Conservation (phyloP, 306 rosid species). For the Begonia peltatifolia region DNA sequence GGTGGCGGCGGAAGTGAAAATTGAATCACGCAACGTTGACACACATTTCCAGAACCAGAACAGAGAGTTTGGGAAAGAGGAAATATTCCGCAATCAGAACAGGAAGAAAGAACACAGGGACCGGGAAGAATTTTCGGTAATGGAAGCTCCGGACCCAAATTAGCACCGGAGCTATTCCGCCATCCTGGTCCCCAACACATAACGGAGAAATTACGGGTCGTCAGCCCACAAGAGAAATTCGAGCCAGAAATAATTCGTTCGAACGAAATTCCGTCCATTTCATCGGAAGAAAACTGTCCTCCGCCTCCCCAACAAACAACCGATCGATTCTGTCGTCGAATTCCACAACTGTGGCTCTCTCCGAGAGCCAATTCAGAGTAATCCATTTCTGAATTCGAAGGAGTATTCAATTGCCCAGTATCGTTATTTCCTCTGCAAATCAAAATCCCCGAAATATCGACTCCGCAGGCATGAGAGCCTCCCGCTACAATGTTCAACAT, state of each 20-base stretch:
- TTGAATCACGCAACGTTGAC: constrained; percentile 25
- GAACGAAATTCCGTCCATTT: constrained; percentile 20
- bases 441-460: constrained; percentile 40
- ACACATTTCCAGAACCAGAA: constrained; percentile 31
- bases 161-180: constrained; percentile 17
- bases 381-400: constrained; percentile 24
- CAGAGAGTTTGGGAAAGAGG: constrained; percentile 43
- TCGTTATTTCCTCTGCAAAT: constrained; percentile 43
- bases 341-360: constrained; percentile 51
- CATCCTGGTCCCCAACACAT: constrained; percentile 88
- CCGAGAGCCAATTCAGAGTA: constrained; percentile 45
- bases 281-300: constrained; percentile 21
- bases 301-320: constrained; percentile 73
- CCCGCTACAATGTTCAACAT: constrained; percentile 54
- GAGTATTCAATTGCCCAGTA: constrained; percentile 41
- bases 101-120: constrained; percentile 54
- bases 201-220: constrained; percentile 25
- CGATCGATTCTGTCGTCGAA: constrained; percentile 25
- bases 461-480: constrained; percentile 56
- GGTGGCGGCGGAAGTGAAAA: constrained; percentile 1
- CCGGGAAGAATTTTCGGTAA: constrained; percentile 67
- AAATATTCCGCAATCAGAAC: constrained; percentile 37
- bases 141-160: constrained; percentile 15
- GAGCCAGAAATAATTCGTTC: constrained; percentile 56
- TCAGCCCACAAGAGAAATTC: constrained; percentile 67